A percentile compares a stretch with the other conserved stretches of the same genome.
These are phyloP conservation scores for Ichthyophthirius multifiliis DNA, from an alignment of 169 alveolate genomes.

Conservation along the genomic window DNA sequence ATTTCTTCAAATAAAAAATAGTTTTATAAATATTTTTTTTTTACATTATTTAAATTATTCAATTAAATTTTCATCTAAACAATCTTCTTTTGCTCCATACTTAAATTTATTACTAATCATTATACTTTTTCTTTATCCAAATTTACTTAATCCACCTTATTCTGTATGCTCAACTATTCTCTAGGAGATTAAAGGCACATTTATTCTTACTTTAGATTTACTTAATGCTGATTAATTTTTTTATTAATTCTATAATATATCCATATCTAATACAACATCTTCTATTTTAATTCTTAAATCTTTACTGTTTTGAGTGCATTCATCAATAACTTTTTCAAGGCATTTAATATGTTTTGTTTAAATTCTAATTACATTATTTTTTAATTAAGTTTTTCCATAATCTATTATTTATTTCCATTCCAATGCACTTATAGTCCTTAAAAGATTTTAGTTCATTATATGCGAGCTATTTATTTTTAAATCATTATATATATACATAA, in stretches of 20 bases:
- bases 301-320: not conserved
- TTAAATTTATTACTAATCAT: too few relatives aligned
- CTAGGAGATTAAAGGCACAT: too few relatives aligned
- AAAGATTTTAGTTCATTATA: not conserved
- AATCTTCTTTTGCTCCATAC: too few relatives aligned
- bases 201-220: too few relatives aligned
- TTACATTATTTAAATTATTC: too few relatives aligned
- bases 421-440: slow-evolving; percentile 5
- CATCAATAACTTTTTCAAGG: not conserved
- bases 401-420: slow-evolving; percentile 21
- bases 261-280: slow-evolving; percentile 4
- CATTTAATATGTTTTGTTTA: not conserved
- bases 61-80: too few relatives aligned
- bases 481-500: too few relatives aligned
- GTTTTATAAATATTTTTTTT: too few relatives aligned
- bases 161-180: too few relatives aligned
- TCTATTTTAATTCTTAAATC: slow-evolving; percentile 6
- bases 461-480: slow-evolving; percentile 6
- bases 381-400: not conserved
- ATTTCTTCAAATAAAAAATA: not conserved
- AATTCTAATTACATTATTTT: not conserved
- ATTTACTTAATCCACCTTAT: too few relatives aligned
- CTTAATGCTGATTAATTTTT: too few relatives aligned
- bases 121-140: too few relatives aligned
- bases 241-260: not conserved